A percentile compares a stretch with the other conserved stretches of the same genome.
Evolutionary conservation across 495 filamentous ascomycete genomes (phyloP).

Genomic region (Daldinia decipiens): DNA sequence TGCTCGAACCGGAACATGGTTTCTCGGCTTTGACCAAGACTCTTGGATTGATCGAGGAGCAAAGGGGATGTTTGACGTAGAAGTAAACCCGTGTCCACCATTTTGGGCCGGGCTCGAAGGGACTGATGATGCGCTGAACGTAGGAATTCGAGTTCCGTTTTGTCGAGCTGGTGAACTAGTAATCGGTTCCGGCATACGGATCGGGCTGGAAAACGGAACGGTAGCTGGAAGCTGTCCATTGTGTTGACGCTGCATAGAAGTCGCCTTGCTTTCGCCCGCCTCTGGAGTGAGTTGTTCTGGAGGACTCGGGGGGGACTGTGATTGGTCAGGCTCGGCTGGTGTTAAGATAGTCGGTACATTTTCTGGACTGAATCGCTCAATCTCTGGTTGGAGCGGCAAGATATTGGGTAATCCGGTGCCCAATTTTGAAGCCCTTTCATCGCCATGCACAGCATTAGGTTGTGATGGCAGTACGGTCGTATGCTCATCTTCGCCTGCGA

Average conservation of each 20-base stretch:
- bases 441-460: not conserved
- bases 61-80: constrained; percentile 52
- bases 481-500: not conserved
- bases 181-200: constrained; percentile 55
- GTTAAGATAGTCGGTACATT: constrained; percentile 34
- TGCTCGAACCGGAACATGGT: constrained; percentile 19
- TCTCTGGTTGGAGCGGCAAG: constrained; percentile 22
- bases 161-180: constrained; percentile 11
- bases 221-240: constrained; percentile 46
- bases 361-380: constrained; percentile 7
- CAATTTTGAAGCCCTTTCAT: constrained; percentile 2
- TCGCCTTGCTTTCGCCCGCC: constrained; percentile 9
- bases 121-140: constrained; percentile 28
- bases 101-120: constrained; percentile 41
- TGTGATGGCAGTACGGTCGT: not conserved
- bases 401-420: not conserved
- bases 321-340: constrained; percentile 25
- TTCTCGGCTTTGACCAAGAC: constrained; percentile 16
- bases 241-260: constrained; percentile 54
- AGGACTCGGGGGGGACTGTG: constrained; percentile 30
- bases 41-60: constrained; percentile 31
- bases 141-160: constrained; percentile 3
- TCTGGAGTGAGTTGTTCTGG: constrained; percentile 16
- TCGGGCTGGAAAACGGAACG: constrained; percentile 38
- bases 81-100: constrained; percentile 49